A percentile compares a stretch with the other conserved stretches of the same genome.
These are phyloP conservation scores for Earliella scabrosa DNA, from an alignment of 1,284 basidiomycete species.

Conservation along the genomic window DNA sequence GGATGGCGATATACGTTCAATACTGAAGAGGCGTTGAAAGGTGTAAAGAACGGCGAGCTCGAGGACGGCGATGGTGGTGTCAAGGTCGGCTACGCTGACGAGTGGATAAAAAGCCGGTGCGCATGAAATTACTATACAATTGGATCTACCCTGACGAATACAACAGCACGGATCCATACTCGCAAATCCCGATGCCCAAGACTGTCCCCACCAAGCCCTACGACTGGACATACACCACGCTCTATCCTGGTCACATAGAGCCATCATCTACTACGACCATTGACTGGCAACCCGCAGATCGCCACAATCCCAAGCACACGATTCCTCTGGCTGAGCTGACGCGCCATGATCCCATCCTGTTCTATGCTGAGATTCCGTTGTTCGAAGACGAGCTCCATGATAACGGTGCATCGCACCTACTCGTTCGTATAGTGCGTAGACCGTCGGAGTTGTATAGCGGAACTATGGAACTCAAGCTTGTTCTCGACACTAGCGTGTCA, in stretches of 20 bases:
- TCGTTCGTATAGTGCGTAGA: conserved; percentile 82
- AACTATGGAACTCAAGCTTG: background rate
- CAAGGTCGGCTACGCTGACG: conserved; percentile 93
- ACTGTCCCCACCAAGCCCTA: conserved; percentile 85
- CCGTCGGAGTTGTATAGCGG: conserved; percentile 40
- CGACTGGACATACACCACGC: conserved; percentile 98
- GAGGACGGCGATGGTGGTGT: conserved; percentile 85
- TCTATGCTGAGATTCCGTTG: conserved; percentile 91
- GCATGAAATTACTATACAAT: background rate
- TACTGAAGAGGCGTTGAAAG: conserved; percentile 70
- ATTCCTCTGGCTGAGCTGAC: conserved; percentile 86
- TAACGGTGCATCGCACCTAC: conserved; percentile 83
- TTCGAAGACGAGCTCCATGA: conserved; percentile 97
- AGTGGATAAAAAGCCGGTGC: conserved; percentile 90
- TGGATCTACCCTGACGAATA: conserved; percentile 3
- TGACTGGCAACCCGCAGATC: conserved; percentile 58
- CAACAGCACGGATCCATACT: conserved; percentile 63
- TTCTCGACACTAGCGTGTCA: conserved; percentile 76
- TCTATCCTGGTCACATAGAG: conserved; percentile 71
- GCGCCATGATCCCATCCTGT: conserved; percentile 92
- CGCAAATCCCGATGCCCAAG: conserved; percentile 69
- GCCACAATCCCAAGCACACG: conserved; percentile 53
- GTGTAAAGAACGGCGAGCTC: conserved; percentile 80
- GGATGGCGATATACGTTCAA: conserved; percentile 75
- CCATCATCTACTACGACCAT: conserved; percentile 26